Evolutionary conservation across 2,329 filamentous ascomycete species (phyloP).

Genomic region (Pseudogymnoascus pannorum): DNA sequence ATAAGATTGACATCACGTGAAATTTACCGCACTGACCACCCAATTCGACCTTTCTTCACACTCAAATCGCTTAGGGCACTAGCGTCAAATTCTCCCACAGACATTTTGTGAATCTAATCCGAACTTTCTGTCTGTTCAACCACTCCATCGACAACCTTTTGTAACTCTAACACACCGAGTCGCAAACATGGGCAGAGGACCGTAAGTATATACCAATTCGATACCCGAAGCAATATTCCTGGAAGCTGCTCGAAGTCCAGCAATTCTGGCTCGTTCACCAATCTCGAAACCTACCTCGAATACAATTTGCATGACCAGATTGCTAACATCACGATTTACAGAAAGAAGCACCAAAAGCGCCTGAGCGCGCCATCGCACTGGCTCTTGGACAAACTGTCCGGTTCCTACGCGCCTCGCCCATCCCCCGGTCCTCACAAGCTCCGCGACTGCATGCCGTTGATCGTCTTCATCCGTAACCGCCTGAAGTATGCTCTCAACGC

Average conservation of each 20-base stretch:
- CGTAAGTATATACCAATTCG: conserved; percentile 21
- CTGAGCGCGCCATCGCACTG: conserved; percentile 98
- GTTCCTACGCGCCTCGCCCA: conserved; percentile 67
- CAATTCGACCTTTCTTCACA: not conserved
- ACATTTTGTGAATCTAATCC: conserved; percentile 5
- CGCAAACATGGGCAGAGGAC: conserved; percentile 43
- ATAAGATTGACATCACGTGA: not conserved
- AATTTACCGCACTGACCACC: not conserved
- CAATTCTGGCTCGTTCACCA: not conserved
- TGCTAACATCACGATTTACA: conserved; percentile 34
- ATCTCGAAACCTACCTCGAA: not conserved
- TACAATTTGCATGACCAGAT: not conserved
- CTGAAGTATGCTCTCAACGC: conserved; percentile 99
- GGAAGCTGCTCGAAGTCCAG: not conserved
- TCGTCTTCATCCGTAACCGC: conserved; percentile 95
- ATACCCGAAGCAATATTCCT: not conserved
- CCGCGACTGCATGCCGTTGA: conserved; percentile 95
- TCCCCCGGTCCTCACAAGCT: conserved; percentile 95
- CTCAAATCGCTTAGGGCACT: conserved; percentile 7
- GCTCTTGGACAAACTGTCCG: conserved; percentile 99
- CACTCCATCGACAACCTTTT: conserved; percentile 15
- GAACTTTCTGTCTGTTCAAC: conserved; percentile 8
- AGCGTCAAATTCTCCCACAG: conserved; percentile 6
- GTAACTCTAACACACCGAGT: conserved; percentile 21
- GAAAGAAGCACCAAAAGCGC: conserved; percentile 99